Evolutionary conservation across 371 early-diverging fungal genomes (phyloP), one percentile per base, ranked within the genome.

Genomic region (Coemansia linderi): DNA sequence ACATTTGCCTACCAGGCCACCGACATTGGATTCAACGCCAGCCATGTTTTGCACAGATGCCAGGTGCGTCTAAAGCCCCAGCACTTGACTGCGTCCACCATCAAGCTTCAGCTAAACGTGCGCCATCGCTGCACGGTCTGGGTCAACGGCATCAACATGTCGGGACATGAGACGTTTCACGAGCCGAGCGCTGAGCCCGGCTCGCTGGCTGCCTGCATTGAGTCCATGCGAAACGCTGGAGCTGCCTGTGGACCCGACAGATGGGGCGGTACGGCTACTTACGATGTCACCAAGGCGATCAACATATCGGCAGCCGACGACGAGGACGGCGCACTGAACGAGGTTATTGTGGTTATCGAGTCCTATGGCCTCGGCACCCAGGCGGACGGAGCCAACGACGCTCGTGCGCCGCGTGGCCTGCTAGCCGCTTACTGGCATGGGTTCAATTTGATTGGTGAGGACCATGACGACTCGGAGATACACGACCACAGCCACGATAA

Each of bases 121-220:
- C 87, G 93, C 38, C 86, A 93, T 76, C 86, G 92, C 31, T 85
- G 85, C 27, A 89, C 90, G 0, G 82, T 91, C 13, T 82, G 87
- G 67, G 72, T 90, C 41, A 94, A 94, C 73, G 88, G 88, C 1
- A 68, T 81, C 22, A 81, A 87, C 59, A 74, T 91, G 61, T 93
- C 93, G 17, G 92, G 93, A 0, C 92, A 93, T 65, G 90, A 89
- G 57, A 90, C 91, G 0, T 92, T 91, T 69, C 89, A 89, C 38
- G 82, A 85, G 15, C 88, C 85, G 61, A 44, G 88, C 24, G 75
- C 87, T 27, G 70, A 73, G 37, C 81, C 92, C 3, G 92, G 93
- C 2, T 82, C 89, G 17, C 13, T 40, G 0, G 22, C 65, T 10
- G 46, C 63, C 17, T 19, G 27, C 22, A 61, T 62, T 7, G 66